Base-by-base conservation (phyloP, 306 rosid genomes). In the Dryas drummondii region DNA sequence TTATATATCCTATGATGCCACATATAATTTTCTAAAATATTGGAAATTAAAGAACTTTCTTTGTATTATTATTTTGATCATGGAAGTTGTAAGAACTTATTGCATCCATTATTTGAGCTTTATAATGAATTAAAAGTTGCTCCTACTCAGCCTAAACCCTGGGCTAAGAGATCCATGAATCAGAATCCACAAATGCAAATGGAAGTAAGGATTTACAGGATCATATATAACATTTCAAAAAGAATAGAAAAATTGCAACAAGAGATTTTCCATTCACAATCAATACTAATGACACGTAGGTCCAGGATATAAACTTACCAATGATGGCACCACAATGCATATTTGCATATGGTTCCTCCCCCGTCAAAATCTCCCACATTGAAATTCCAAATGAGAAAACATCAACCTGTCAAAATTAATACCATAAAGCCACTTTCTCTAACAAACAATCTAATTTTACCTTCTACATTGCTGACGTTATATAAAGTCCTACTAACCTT, bases 311-410 rank as follows among this genome's bases (percentile, higher is more conserved):
- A 62, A 74, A 59, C 80, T 69, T 80, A 75, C 83, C 83, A 17
- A 80, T 80, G 79, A 80, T 75, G 58, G 83, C 83, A 69, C 83
- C 83, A 47, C 83, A 80, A 60, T 80, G 83, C 83, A 80, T 74
- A 70, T 80, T 70, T 47, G 75, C 80, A 9, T 80, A 80, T 12
- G 80, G 83, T 55, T 80, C 83, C 67, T 74, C 83, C 64, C 80
- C 83, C 3, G 83, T 80, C 83, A 80, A 62, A 50, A 80, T 75
- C 72, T 80, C 83, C 83, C 83, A 80, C 76, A 80, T 54, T 62
- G 83, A 80, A 71, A 80, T 81, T 65, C 84, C 84, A 65, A 76
- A 76, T 42, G 78, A 71, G 70, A 76, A 76, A 71, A 81, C 77
- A 72, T 73, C 76, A 46, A 82, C 82, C 81, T 82, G 64, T 68